Percentiles rank a stretch among this genome's conserved stretches.
These are phyloP conservation scores for Cytospora leucostoma DNA, from an alignment of 2,329 filamentous ascomycete genomes.

Conservation along the genomic window DNA sequence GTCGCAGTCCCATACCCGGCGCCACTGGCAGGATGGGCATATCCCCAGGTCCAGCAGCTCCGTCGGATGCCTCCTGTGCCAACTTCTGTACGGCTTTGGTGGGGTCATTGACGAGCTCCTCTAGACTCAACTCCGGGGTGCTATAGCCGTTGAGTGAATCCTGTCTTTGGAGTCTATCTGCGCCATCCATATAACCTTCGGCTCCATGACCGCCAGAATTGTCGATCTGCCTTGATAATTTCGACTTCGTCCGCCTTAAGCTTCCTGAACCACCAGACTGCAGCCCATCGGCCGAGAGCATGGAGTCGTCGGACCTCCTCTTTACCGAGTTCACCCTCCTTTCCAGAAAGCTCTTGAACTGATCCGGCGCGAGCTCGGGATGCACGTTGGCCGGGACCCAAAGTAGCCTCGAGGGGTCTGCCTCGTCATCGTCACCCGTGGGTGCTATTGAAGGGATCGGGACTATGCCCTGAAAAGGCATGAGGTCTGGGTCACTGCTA, in stretches of 20 bases:
- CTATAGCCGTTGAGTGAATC: slow-evolving; percentile 60
- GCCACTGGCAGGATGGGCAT: slow-evolving; percentile 82
- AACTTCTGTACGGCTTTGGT: slow-evolving; percentile 70
- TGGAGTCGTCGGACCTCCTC: slow-evolving; percentile 74
- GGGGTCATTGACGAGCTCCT: slow-evolving; percentile 81
- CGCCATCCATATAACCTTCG: slow-evolving; percentile 77
- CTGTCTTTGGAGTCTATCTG: slow-evolving; percentile 75
- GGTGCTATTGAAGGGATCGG: slow-evolving; percentile 74
- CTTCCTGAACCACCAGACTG: slow-evolving; percentile 42
- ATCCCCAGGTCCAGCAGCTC: slow-evolving; percentile 55
- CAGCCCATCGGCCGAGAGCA: slow-evolving; percentile 54
- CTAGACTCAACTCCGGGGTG: slow-evolving; percentile 67
- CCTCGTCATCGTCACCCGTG: slow-evolving; percentile 74
- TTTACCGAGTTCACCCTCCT: slow-evolving; percentile 89
- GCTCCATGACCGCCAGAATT: slow-evolving; percentile 59
- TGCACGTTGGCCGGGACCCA: slow-evolving; percentile 96
- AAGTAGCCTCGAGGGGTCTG: slow-evolving; percentile 83
- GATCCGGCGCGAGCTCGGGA: slow-evolving; percentile 89
- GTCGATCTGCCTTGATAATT: slow-evolving; percentile 90
- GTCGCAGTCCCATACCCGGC: slow-evolving; percentile 76
- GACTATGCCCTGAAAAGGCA: slow-evolving; percentile 68
- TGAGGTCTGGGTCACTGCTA: slow-evolving; percentile 70
- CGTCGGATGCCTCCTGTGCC: slow-evolving; percentile 52
- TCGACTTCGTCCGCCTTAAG: slow-evolving; percentile 86
- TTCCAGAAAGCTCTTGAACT: slow-evolving; percentile 96